A percentile compares a stretch with the other conserved stretches of the same genome.
Conservation (phyloP, 345 rosid genomes). For the Eucalyptus albens region DNA sequence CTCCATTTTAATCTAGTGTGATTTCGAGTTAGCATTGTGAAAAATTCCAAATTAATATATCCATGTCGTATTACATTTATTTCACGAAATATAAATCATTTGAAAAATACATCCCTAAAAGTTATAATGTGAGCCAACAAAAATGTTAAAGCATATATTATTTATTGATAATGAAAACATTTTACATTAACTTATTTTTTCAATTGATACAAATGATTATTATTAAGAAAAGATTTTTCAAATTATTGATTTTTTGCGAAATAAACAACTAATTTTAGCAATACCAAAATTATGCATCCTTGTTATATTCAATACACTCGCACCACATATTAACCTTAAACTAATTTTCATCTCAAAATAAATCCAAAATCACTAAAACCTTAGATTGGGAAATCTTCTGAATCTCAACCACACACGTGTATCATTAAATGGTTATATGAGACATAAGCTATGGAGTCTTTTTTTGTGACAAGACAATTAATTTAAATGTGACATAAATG, state of each 20-base stretch:
- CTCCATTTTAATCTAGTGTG: neutral
- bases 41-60: neutral
- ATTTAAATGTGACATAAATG: neutral
- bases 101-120: neutral
- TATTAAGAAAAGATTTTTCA: fast-evolving
- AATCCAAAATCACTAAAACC: neutral
- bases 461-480: neutral
- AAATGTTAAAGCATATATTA: fast-evolving
- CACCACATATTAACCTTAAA: neutral
- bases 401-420: neutral
- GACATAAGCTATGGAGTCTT: neutral
- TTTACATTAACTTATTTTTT: too few species aligned
- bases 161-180: too few species aligned
- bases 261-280: too few species aligned
- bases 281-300: neutral
- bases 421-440: neutral
- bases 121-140: too few species aligned
- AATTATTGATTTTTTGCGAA: too few species aligned
- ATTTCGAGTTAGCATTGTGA: fast-evolving
- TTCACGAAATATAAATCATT: fast-evolving
- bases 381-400: neutral
- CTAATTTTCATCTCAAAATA: fast-evolving
- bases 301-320: neutral
- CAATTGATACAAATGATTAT: fast-evolving
- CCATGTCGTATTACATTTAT: neutral